phyloP scores from a whole-genome alignment of 2,329 filamentous ascomycete species.

The Periconia digitata region DNA sequence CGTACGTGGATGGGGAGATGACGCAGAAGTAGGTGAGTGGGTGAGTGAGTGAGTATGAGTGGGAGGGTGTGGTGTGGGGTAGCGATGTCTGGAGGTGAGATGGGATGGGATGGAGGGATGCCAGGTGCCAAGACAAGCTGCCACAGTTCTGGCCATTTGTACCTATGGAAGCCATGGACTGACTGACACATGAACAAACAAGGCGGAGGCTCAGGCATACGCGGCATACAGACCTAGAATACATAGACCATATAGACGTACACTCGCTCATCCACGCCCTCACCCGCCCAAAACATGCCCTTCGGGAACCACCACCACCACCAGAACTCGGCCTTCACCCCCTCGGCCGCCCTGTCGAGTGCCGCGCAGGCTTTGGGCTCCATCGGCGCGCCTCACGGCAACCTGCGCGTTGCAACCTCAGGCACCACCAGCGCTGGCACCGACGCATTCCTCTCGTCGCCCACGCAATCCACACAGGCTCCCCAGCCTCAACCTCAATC shows the following conservation, averaged over 20 bases:
- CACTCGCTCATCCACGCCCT: no score
- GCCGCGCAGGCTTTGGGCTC: constrained; percentile 51
- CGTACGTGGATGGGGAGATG: no score
- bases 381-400: constrained; percentile 48
- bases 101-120: no score
- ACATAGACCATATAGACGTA: no score
- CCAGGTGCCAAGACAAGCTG: no score
- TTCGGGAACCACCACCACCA: constrained; percentile 42
- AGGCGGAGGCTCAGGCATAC: no score
- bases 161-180: no score
- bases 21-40: no score
- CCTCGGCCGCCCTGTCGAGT: constrained; percentile 49
- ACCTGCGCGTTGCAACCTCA: constrained; percentile 42
- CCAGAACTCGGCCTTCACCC: constrained; percentile 32
- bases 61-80: background rate
- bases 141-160: no score
- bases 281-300: constrained; percentile 37
- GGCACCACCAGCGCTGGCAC: constrained; percentile 47
- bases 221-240: no score
- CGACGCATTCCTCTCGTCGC: constrained; percentile 43
- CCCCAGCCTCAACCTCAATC: constrained; percentile 41
- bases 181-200: no score
- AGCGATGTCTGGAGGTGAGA: no score
- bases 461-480: background rate
- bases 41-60: background rate